Conservation (phyloP, 1,139 yeast species). For the Zygotorulaspora mrakii region DNA sequence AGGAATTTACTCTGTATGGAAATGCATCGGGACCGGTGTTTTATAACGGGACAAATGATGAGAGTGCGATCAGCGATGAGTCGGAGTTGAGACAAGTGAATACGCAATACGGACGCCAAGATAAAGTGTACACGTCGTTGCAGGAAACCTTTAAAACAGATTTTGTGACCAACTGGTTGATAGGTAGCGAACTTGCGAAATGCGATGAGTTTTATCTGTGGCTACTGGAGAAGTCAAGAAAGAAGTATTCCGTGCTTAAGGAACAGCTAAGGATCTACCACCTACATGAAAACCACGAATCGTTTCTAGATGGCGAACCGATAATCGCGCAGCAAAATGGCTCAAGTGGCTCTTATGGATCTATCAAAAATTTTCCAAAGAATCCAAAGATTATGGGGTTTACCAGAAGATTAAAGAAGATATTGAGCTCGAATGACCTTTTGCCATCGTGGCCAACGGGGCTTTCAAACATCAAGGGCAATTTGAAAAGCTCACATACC, state of each 20-base stretch:
- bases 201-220: constrained; percentile 36
- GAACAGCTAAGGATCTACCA: constrained; percentile 27
- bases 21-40: constrained; percentile 5
- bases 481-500: constrained; percentile 18
- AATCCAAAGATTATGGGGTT: constrained; percentile 9
- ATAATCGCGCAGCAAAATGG: neutral
- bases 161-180: constrained; percentile 35
- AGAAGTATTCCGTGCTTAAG: constrained; percentile 23
- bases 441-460: constrained; percentile 34
- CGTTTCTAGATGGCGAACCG: constrained; percentile 1
- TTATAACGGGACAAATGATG: constrained; percentile 12
- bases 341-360: constrained; percentile 8
- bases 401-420: constrained; percentile 13
- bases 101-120: neutral
- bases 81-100: constrained; percentile 10
- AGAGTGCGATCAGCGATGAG: constrained; percentile 4
- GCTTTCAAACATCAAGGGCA: constrained; percentile 8
- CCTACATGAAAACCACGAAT: constrained; percentile 17
- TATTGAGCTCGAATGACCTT: constrained; percentile 27
- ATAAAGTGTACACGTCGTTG: constrained; percentile 14
- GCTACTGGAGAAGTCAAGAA: constrained; percentile 30
- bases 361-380: constrained; percentile 7
- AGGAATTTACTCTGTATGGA: constrained; percentile 8
- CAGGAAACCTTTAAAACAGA: constrained; percentile 28
- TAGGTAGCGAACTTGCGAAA: constrained; percentile 30